phyloP scores from a whole-genome alignment of 2,329 filamentous ascomycete genomes.

The Sordariomycetes sp. region DNA sequence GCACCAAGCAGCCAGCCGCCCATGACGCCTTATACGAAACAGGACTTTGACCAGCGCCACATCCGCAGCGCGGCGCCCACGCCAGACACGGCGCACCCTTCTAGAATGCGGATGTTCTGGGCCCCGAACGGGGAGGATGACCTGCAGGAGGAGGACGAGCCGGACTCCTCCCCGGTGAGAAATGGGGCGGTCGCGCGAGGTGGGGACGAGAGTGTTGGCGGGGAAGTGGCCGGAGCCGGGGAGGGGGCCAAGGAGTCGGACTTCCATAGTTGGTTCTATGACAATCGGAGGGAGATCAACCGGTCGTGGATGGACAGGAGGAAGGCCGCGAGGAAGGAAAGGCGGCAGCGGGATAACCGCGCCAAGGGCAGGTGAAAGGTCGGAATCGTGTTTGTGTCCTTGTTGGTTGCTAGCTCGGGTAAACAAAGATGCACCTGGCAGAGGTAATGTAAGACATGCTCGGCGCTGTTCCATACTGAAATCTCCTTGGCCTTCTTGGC shows the following conservation, averaged over 20 bases:
- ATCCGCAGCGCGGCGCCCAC: conserved; percentile 87
- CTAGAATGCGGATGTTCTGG: conserved; percentile 49
- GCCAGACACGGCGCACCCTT: conserved; percentile 79
- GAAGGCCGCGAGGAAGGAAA: conserved; percentile 54
- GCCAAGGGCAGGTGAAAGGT: conserved; percentile 9
- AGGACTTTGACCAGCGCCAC: conserved; percentile 64
- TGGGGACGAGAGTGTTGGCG: conserved; percentile 12
- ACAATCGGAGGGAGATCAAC: conserved; percentile 54
- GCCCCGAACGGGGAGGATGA: conserved; percentile 29
- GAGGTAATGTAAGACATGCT: not conserved
- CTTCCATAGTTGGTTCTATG: conserved; percentile 60
- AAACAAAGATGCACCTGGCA: not conserved
- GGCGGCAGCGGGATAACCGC: conserved; percentile 54
- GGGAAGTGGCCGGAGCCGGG: conserved; percentile 10
- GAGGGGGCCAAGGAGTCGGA: conserved; percentile 25
- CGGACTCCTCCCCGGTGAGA: conserved; percentile 9
- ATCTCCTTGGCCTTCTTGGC: too few relatives aligned
- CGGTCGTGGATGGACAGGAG: conserved; percentile 55
- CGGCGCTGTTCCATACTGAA: too few relatives aligned
- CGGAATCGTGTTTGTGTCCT: not conserved
- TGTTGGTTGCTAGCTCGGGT: not conserved
- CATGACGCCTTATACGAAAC: conserved; percentile 72
- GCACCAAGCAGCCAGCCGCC: conserved; percentile 34
- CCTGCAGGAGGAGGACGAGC: conserved; percentile 32
- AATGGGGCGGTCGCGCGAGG: not conserved